phyloP scores from a whole-genome alignment of 371 early-diverging fungal genomes.

The Capillidium heterosporum region DNA sequence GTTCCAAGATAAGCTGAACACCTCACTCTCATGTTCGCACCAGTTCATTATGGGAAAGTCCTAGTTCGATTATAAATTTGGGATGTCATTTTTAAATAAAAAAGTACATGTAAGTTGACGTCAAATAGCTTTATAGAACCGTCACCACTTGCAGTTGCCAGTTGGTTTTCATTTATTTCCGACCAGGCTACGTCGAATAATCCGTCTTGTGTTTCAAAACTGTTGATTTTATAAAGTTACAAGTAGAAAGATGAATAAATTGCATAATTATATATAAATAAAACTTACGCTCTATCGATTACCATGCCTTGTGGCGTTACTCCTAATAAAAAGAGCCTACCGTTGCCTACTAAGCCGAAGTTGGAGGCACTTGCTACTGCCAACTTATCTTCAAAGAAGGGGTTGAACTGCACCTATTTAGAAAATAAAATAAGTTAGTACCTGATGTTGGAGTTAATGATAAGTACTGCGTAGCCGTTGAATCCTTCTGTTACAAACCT shows the following conservation, averaged over 20 bases:
- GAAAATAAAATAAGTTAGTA: background rate
- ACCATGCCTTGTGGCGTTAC: conserved; percentile 33
- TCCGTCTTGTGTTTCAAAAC: conserved; percentile 93
- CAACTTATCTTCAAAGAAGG: conserved; percentile 74
- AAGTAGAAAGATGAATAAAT: background rate
- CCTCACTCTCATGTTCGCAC: conserved; percentile 86
- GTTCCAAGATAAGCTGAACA: conserved; percentile 88
- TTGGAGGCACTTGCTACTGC: conserved; percentile 84
- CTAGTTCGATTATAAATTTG: conserved; percentile 16
- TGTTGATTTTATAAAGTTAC: conserved; percentile 8
- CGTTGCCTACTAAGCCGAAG: conserved; percentile 92
- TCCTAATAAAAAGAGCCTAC: conserved; percentile 50
- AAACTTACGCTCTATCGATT: conserved; percentile 44
- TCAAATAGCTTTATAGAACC: conserved; percentile 91
- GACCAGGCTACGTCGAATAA: conserved; percentile 86
- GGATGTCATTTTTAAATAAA: conserved; percentile 1
- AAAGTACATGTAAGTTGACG: conserved; percentile 44
- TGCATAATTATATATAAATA: background rate
- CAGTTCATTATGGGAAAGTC: conserved; percentile 77
- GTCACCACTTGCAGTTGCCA: conserved; percentile 79
- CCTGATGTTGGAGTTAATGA: background rate
- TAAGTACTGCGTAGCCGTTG: conserved; percentile 12
- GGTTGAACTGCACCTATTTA: conserved; percentile 65
- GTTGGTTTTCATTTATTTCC: conserved; percentile 83
- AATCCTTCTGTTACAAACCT: conserved; percentile 10